Base-by-base conservation (phyloP, 2,329 filamentous ascomycete genomes). In the Biscogniauxia sp. region DNA sequence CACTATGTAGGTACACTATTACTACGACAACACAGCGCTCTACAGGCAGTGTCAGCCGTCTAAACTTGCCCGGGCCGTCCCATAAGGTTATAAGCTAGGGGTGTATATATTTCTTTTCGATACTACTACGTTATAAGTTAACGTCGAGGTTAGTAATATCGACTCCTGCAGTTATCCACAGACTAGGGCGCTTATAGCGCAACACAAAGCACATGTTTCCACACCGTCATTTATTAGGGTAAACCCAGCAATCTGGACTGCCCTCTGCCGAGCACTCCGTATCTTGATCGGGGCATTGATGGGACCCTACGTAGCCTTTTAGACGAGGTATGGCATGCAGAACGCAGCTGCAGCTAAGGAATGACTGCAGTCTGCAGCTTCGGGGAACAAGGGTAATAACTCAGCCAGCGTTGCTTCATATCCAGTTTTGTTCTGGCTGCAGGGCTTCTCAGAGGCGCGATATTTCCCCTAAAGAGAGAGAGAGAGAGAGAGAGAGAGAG, bases 301-400 rank as follows among this genome's bases (percentile, higher is more conserved):
- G 61, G 66, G 61, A 57, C 61, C 60, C 58, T 64, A 64, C 65
- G 57, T 56, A 65, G 55, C 63, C 64, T 64, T 54, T 62, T 53
- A 61, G 58, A 45, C 37, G 37, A 68, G 66, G 64, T 72, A 72
- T 68, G 69, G 68, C 69, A 71, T 73, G 71, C 71, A 72, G 69
- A 70, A 66, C 66, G 68, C 64, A 71, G 69, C 70, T 73, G 71
- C 71, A 72, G 67, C 71, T 71, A 72, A 69, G 63, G 55, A 66
- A 65, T 67, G 62, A 67, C 66, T 71, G 69, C 70, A 68, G 66
- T 54, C 64, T 68, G 66, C 66, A 70, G 64, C 67, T 60, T 63
- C 62, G 63, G 63, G 65, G 64, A 70, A 67, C 68, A 67, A 59
- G 69, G 69, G 49, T 67, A 45, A 45, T n/a, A 59, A 57, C 58